These are phyloP conservation scores for Athelia psychrophila DNA, from an alignment of 1,284 basidiomycete species.

Conservation along the genomic window DNA sequence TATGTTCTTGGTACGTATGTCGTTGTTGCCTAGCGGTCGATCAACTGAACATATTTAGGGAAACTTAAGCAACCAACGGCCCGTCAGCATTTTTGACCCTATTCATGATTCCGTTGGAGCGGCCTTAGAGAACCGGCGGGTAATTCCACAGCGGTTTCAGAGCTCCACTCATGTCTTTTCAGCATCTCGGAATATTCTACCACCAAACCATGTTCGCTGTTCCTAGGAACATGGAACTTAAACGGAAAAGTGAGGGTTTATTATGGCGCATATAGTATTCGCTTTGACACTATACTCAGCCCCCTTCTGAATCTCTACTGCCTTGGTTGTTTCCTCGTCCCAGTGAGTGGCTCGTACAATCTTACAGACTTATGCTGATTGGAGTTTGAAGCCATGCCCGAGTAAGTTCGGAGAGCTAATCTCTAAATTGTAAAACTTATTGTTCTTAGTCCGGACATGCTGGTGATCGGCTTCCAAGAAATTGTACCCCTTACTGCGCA, in stretches of 20 bases:
- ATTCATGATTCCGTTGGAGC: conserved; percentile 85
- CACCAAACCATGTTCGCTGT: conserved; percentile 70
- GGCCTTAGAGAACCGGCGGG: conserved; percentile 64
- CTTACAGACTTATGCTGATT: conserved; percentile 8
- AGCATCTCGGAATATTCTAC: conserved; percentile 88
- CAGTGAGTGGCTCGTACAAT: conserved; percentile 39
- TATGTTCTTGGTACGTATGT: conserved; percentile 72
- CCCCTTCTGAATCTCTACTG: conserved; percentile 80
- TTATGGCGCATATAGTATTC: neutral
- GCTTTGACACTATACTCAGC: conserved; percentile 31
- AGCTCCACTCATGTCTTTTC: conserved; percentile 4
- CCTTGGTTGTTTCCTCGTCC: conserved; percentile 89
- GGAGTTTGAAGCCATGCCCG: conserved; percentile 42
- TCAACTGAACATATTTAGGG: neutral
- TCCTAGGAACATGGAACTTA: conserved; percentile 94
- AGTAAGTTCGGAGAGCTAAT: conserved; percentile 40
- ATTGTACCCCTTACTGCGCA: conserved; percentile 96
- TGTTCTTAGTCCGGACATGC: conserved; percentile 77
- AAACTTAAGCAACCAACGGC: conserved; percentile 84
- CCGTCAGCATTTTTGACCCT: conserved; percentile 93
- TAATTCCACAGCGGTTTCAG: conserved; percentile 2
- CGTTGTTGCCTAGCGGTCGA: conserved; percentile 51
- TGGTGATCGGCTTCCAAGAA: conserved; percentile 95
- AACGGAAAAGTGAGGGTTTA: conserved; percentile 69
- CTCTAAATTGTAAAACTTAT: neutral